Conservation (phyloP, 169 alveolate species). For the Eimeria maxima region DNA sequence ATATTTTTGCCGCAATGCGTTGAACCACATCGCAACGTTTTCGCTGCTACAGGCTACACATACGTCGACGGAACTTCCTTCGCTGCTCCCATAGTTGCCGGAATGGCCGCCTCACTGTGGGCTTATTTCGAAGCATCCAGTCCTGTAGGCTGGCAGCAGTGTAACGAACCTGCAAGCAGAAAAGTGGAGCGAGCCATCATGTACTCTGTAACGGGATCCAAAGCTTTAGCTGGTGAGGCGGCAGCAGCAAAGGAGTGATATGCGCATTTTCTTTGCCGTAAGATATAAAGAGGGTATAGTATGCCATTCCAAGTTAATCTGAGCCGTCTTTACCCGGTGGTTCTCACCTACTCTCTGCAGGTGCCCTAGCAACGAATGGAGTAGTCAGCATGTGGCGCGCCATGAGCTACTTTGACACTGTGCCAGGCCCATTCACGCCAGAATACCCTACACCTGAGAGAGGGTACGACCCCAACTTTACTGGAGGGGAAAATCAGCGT, state of each 20-base stretch:
- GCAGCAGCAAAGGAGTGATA: not conserved
- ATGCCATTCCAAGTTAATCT: not conserved
- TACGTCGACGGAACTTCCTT: constrained; percentile 88
- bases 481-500: not conserved
- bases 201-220: constrained; percentile 81
- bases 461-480: constrained; percentile 66
- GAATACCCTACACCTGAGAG: constrained; percentile 66
- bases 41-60: constrained; percentile 80
- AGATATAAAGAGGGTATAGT: not conserved
- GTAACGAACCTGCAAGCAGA: constrained; percentile 53
- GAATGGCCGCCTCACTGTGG: constrained; percentile 87
- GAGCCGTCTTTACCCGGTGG: not conserved
- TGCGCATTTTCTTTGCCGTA: not conserved
- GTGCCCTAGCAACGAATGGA: constrained; percentile 75
- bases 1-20: not conserved
- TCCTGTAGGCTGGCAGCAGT: constrained; percentile 78
- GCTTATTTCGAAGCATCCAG: constrained; percentile 71
- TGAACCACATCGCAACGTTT: not conserved
- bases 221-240: constrained; percentile 65
- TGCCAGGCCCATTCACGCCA: constrained; percentile 70
- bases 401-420: constrained; percentile 72
- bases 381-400: constrained; percentile 81
- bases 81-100: constrained; percentile 89
- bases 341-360: constrained; percentile 21
- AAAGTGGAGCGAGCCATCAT: constrained; percentile 80